Evolutionary conservation across 164 flowering plant species (phyloP).

Genomic region (Saururus chinensis): DNA sequence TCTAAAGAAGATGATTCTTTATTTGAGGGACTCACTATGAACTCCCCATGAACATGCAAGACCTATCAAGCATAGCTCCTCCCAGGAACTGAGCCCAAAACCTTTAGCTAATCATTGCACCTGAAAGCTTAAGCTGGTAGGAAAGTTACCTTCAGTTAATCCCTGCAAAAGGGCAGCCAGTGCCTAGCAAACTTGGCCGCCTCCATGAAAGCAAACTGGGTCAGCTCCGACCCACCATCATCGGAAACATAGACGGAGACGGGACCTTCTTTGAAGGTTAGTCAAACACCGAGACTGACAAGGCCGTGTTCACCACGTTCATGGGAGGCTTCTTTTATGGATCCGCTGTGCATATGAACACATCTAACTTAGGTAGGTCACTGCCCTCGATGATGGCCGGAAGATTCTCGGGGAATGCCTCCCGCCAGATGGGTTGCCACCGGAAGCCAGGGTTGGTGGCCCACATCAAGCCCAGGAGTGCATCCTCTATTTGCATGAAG

Average conservation of each 20-base stretch:
- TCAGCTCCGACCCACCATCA: conserved; percentile 24
- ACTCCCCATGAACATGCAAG: too few species aligned
- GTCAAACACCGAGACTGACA: conserved; percentile 21
- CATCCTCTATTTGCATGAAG: conserved; percentile 8
- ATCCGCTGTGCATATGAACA: conserved; percentile 28
- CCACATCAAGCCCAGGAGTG: conserved; percentile 18
- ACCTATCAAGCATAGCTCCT: too few species aligned
- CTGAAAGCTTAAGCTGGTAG: too few species aligned
- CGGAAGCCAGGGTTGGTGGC: conserved; percentile 8
- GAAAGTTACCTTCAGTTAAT: too few species aligned
- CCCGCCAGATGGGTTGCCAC: conserved; percentile 14
- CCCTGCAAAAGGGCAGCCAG: conserved; percentile 24
- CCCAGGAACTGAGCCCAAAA: too few species aligned
- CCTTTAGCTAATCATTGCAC: too few species aligned
- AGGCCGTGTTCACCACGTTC: conserved; percentile 15
- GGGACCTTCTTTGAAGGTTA: conserved; percentile 21
- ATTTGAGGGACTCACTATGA: too few species aligned
- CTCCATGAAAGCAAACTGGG: conserved; percentile 26
- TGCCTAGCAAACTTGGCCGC: conserved; percentile 19
- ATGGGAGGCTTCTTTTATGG: conserved; percentile 25
- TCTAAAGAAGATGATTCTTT: too few species aligned
- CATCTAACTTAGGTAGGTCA: conserved; percentile 18
- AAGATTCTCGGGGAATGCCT: conserved; percentile 15
- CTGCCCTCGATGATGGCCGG: neutral
- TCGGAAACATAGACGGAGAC: conserved; percentile 25